Conservation (phyloP, 1,284 basidiomycete species). For the Sporisorium sorghi region DNA sequence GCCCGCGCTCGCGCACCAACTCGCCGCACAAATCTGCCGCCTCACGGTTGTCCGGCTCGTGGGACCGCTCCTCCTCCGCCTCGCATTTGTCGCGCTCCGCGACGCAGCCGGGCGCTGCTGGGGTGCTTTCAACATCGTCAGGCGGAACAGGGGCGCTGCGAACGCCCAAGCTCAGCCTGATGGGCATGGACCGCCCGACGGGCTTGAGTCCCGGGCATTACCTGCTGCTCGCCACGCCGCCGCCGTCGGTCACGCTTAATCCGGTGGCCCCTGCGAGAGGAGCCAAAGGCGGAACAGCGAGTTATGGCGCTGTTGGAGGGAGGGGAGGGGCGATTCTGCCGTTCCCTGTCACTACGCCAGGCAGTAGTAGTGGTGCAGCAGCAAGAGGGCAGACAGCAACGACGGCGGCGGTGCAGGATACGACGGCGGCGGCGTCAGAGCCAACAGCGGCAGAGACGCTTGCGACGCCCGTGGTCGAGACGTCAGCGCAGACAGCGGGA, state of each 20-base stretch:
- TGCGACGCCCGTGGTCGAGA: constrained; percentile 22
- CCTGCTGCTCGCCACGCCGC: constrained; percentile 36
- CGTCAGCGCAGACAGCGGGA: not conserved
- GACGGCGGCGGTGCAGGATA: not conserved
- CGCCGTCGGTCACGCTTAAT: constrained; percentile 27
- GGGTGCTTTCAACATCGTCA: constrained; percentile 16
- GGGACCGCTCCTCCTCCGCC: constrained; percentile 31
- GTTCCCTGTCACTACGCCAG: constrained; percentile 19
- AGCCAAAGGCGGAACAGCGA: constrained; percentile 5
- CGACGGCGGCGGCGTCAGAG: not conserved
- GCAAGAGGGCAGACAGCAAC: not conserved
- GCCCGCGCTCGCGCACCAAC: constrained; percentile 41
- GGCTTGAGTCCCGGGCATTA: constrained; percentile 48
- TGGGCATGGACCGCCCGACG: constrained; percentile 38
- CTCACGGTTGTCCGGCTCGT: constrained; percentile 30
- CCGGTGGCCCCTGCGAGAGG: constrained; percentile 9
- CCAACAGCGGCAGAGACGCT: constrained; percentile 35
- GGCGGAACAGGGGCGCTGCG: too few species aligned
- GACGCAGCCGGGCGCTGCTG: constrained; percentile 8
- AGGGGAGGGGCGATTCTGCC: constrained; percentile 17
- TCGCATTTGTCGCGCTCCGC: constrained; percentile 29
- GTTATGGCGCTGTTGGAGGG: constrained; percentile 21
- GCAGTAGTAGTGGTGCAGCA: not conserved
- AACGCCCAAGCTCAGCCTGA: constrained; percentile 41
- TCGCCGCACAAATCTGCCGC: constrained; percentile 25